These are phyloP conservation scores for Lupinus albus DNA, from an alignment of 306 rosid species.

Conservation along the genomic window DNA sequence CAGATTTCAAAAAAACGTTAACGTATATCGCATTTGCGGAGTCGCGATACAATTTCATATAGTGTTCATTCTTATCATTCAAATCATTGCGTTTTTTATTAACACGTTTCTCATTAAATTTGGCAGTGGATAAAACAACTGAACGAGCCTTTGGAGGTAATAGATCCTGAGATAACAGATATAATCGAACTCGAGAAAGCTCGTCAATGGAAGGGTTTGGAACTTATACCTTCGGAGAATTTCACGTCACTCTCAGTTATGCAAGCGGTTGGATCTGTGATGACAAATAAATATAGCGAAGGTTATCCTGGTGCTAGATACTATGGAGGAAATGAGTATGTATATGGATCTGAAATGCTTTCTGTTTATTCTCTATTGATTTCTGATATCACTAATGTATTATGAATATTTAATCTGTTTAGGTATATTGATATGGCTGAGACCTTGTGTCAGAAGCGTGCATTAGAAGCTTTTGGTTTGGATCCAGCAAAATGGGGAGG, in stretches of 20 bases:
- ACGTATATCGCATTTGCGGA: no score
- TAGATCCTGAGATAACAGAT: constrained; percentile 79
- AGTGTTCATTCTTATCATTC: no score
- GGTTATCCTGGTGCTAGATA: constrained; percentile 97
- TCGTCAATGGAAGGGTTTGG: constrained; percentile 95
- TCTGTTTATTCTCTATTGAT: neutral
- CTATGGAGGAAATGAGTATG: constrained; percentile 95
- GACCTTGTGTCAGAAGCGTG: constrained; percentile 82
- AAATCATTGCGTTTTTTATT: neutral
- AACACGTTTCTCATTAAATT: neutral
- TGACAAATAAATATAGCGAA: constrained; percentile 91
- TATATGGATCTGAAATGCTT: constrained; percentile 17
- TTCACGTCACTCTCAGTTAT: constrained; percentile 85
- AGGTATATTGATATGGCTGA: constrained; percentile 98
- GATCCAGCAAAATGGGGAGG: constrained; percentile 99
- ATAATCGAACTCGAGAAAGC: constrained; percentile 89
- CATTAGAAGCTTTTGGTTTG: constrained; percentile 75
- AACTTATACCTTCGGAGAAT: constrained; percentile 87
- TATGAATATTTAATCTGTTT: constrained; percentile 2
- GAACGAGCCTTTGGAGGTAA: constrained; percentile 71
- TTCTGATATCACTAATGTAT: no score
- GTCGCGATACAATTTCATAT: no score
- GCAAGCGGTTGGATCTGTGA: constrained; percentile 96
- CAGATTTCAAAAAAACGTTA: no score
- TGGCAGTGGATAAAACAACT: constrained; percentile 84